Conservation (phyloP, 805 yeast species). For the Isabelozyma pseudorhagii region DNA sequence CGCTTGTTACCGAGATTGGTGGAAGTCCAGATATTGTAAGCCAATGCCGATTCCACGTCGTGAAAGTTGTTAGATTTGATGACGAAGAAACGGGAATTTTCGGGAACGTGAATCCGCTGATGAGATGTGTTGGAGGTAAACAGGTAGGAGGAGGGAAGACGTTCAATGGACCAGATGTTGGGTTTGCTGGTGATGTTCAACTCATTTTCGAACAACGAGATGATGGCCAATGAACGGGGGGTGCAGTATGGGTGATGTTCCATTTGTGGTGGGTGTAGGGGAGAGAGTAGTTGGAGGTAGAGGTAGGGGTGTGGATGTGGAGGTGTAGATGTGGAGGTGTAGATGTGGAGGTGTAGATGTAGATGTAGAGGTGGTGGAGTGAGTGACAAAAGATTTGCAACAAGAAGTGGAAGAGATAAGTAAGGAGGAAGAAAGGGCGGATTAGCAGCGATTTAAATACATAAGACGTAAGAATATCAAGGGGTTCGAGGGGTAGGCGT, state of each 20-base stretch:
- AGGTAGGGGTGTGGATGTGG: too few relatives aligned
- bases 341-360: too few relatives aligned
- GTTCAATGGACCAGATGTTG: neutral
- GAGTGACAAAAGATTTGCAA: too few relatives aligned
- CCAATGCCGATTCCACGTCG: slow-evolving; percentile 49
- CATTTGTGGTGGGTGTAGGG: too few relatives aligned
- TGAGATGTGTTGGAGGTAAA: neutral
- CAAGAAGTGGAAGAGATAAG: neutral
- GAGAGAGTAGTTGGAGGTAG: too few relatives aligned
- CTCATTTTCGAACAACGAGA: neutral
- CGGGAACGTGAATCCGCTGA: neutral
- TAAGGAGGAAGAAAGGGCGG: neutral
- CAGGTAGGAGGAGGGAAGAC: neutral
- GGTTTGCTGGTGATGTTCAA: neutral
- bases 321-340: too few relatives aligned
- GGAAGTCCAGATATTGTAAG: slow-evolving; percentile 56
- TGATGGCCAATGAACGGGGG: neutral
- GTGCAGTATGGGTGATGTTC: neutral
- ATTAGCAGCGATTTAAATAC: neutral
- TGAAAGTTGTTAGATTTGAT: slow-evolving; percentile 51
- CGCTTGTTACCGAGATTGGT: slow-evolving; percentile 56
- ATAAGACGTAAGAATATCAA: neutral
- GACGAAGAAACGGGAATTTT: slow-evolving; percentile 39
- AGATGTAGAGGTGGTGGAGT: too few relatives aligned
- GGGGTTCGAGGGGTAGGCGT: neutral